Percentiles rank a stretch among this genome's conserved stretches.
Conservation (phyloP, 139 green algal genomes). For the Raphidocelis subcapitata region DNA sequence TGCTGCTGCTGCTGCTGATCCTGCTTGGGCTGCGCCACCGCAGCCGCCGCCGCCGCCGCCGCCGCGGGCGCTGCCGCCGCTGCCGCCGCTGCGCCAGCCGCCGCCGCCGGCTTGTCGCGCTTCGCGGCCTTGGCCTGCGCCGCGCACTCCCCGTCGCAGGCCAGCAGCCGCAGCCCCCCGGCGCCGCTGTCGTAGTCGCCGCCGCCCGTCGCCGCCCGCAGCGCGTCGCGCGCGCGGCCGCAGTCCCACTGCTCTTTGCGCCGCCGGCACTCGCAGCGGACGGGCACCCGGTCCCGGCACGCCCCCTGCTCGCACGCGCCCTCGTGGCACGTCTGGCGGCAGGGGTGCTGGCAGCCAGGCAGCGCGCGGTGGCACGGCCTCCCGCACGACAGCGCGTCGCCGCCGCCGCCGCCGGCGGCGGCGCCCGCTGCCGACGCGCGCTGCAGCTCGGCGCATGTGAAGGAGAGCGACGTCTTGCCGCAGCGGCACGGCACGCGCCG, state of each 20-base stretch:
- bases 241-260: constrained; percentile 62
- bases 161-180: constrained; percentile 51
- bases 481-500: constrained; percentile 52
- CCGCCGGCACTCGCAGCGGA: constrained; percentile 69
- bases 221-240: constrained; percentile 43
- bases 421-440: background rate
- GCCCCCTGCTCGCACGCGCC: constrained; percentile 44
- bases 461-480: constrained; percentile 57
- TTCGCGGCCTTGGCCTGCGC: background rate
- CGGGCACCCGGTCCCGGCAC: constrained; percentile 61
- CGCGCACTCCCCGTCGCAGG: constrained; percentile 54
- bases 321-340: constrained; percentile 54
- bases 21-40: constrained; percentile 9
- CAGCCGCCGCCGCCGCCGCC: no score
- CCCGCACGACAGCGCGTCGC: constrained; percentile 47
- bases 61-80: no score
- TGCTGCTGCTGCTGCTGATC: constrained; percentile 15
- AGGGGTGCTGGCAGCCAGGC: constrained; percentile 61
- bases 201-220: constrained; percentile 31
- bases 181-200: constrained; percentile 32
- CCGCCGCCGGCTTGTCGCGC: background rate
- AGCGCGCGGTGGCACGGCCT: constrained; percentile 64
- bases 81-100: background rate
- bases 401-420: background rate
- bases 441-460: constrained; percentile 44